Evolutionary conservation across 495 filamentous ascomycete genomes (phyloP).

Genomic region (Polyplosphaeria fusca): DNA sequence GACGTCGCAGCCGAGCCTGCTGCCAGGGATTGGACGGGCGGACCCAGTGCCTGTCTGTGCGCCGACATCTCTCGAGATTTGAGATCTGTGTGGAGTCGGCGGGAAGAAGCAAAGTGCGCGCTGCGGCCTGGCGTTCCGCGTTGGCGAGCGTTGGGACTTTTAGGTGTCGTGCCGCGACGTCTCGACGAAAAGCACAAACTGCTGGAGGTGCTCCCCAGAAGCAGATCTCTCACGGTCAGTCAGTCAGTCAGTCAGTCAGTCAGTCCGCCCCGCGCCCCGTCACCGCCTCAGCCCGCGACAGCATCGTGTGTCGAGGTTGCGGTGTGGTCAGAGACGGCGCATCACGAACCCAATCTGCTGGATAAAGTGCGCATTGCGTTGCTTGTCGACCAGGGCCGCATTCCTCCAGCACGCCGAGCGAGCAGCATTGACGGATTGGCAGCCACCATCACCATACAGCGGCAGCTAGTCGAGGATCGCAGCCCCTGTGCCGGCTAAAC

Average conservation of each 20-base stretch:
- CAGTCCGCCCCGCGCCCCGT: neutral
- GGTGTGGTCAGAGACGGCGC: slow-evolving; percentile 18
- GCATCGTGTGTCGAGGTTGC: neutral
- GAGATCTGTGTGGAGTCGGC: slow-evolving; percentile 33
- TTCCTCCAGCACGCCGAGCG: slow-evolving; percentile 6
- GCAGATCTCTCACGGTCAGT: neutral
- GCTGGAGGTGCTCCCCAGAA: neutral
- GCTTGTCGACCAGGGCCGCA: slow-evolving; percentile 15
- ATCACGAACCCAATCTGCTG: slow-evolving; percentile 31
- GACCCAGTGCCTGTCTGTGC: slow-evolving; percentile 29
- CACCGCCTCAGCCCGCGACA: neutral
- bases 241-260: too few relatives aligned
- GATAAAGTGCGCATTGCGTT: slow-evolving; percentile 35
- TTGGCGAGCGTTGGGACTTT: slow-evolving; percentile 10
- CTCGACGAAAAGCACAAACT: neutral
- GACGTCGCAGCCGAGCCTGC: slow-evolving; percentile 22
- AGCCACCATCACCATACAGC: slow-evolving; percentile 31
- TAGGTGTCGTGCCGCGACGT: slow-evolving; percentile 11
- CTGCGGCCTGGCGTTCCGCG: slow-evolving; percentile 1
- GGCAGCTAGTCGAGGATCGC: slow-evolving; percentile 36
- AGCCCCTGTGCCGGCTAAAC: slow-evolving; percentile 35
- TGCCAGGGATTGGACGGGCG: slow-evolving; percentile 6
- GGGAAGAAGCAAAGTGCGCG: slow-evolving; percentile 32
- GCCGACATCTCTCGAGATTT: slow-evolving; percentile 12
- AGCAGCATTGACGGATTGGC: slow-evolving; percentile 30